A percentile compares a stretch with the other conserved stretches of the same genome.
Evolutionary conservation across 495 filamentous ascomycete genomes (phyloP).

Genomic region (Aspergillus saccharolyticus): DNA sequence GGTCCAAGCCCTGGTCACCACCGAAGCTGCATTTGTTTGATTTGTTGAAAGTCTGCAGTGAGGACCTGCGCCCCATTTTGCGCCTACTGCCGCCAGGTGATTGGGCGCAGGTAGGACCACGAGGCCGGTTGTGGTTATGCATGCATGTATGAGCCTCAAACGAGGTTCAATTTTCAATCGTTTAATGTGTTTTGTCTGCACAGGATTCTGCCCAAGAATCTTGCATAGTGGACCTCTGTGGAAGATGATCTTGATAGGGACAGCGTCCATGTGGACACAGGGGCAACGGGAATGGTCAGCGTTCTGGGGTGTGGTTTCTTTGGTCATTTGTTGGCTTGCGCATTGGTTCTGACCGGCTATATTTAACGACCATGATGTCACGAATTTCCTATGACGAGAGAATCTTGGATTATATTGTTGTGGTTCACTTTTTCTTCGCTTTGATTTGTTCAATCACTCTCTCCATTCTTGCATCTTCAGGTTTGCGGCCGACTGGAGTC

Average conservation of each 20-base stretch:
- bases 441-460: conserved; percentile 1
- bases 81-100: background rate
- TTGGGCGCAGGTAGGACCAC: background rate
- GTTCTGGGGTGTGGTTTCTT: conserved; percentile 19
- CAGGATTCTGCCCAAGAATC: background rate
- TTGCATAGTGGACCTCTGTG: background rate
- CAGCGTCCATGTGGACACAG: background rate
- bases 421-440: conserved; percentile 9
- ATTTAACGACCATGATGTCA: conserved; percentile 46
- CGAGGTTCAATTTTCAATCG: conserved; percentile 8
- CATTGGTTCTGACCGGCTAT: conserved; percentile 22
- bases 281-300: conserved; percentile 14
- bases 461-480: conserved; percentile 15
- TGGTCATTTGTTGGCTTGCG: conserved; percentile 20
- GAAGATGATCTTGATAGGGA: background rate
- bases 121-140: conserved; percentile 10
- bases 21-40: background rate
- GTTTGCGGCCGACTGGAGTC: background rate
- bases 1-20: too few relatives aligned
- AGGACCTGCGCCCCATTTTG: background rate
- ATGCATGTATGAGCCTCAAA: background rate
- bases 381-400: conserved; percentile 39
- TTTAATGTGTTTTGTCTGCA: conserved; percentile 4
- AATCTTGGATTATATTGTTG: conserved; percentile 20
- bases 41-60: background rate